Evolutionary conservation across 495 filamentous ascomycete genomes (phyloP).

Genomic region (Cladorrhinum samala): DNA sequence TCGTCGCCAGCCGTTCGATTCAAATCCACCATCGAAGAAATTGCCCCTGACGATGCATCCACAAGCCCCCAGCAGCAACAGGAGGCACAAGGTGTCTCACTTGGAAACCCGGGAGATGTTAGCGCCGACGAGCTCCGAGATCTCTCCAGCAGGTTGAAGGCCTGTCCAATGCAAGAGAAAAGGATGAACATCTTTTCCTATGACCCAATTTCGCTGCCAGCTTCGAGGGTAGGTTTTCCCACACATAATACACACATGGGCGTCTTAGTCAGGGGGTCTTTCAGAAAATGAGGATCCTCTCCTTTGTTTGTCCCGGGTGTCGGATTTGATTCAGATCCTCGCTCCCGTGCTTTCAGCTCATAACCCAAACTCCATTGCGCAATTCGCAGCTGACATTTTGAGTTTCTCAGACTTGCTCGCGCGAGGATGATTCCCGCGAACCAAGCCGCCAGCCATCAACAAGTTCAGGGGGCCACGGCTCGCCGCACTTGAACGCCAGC

Average conservation of each 20-base stretch:
- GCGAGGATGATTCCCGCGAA: conserved; percentile 35
- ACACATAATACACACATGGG: neutral
- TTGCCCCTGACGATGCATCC: conserved; percentile 48
- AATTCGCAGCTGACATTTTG: conserved; percentile 1
- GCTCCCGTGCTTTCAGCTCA: neutral
- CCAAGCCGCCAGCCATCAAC: conserved; percentile 30
- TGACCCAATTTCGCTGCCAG: conserved; percentile 80
- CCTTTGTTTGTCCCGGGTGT: neutral
- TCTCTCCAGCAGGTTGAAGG: conserved; percentile 64
- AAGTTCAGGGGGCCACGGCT: conserved; percentile 34
- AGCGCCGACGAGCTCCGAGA: conserved; percentile 62
- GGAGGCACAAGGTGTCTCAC: no score
- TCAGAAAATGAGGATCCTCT: conserved; percentile 4
- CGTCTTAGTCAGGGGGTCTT: neutral
- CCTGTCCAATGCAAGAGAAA: conserved; percentile 67
- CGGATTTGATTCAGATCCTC: conserved; percentile 6
- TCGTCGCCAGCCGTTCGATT: conserved; percentile 62
- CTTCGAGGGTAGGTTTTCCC: conserved; percentile 64
- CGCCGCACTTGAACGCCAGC: conserved; percentile 38
- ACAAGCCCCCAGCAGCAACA: conserved; percentile 18
- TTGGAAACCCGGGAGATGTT: conserved; percentile 10
- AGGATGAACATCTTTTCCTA: conserved; percentile 82
- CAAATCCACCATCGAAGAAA: conserved; percentile 68
- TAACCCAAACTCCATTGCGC: no score
- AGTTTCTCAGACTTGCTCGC: conserved; percentile 37